phyloP scores from a whole-genome alignment of 2,329 filamentous ascomycete species.

The Ophiocordyceps camponoti-leonardi region DNA sequence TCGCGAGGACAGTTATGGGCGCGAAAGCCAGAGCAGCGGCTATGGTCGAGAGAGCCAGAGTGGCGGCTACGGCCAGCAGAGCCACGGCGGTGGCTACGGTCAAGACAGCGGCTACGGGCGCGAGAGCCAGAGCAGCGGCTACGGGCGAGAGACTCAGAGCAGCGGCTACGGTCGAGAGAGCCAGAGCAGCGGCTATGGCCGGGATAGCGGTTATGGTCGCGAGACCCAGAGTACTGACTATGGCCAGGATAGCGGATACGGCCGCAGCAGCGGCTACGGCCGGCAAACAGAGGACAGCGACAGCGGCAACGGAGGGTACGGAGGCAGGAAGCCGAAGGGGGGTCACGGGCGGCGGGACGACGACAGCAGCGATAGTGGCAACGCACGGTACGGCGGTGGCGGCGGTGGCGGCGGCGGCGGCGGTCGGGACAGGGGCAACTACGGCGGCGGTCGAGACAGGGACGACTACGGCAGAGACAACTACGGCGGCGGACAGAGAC shows the following conservation, averaged over 20 bases:
- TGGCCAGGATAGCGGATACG: constrained; percentile 7
- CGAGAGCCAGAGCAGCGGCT: neutral
- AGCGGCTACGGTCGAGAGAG: constrained; percentile 6
- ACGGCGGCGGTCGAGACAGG: neutral
- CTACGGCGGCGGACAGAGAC: constrained; percentile 3
- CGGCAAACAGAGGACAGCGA: constrained; percentile 37
- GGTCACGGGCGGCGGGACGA: constrained; percentile 3
- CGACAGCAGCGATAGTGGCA: constrained; percentile 3
- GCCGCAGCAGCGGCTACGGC: constrained; percentile 35
- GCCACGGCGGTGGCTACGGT: neutral
- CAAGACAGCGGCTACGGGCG: neutral
- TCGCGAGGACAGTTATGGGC: too few species aligned
- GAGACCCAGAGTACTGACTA: neutral
- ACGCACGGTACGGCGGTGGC: constrained; percentile 5
- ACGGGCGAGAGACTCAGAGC: neutral
- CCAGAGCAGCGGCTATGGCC: constrained; percentile 10
- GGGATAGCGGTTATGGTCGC: constrained; percentile 3
- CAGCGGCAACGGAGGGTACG: constrained; percentile 2
- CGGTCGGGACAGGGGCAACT: constrained; percentile 2
- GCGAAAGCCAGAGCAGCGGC: too few species aligned
- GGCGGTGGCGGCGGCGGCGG: constrained; percentile 6
- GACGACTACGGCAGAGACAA: constrained; percentile 6
- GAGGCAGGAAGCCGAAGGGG: constrained; percentile 7
- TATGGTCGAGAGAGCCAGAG: neutral
- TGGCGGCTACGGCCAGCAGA: neutral